Conservation (phyloP, 2,329 filamentous ascomycete genomes). For the Exutisphaerella laricina region DNA sequence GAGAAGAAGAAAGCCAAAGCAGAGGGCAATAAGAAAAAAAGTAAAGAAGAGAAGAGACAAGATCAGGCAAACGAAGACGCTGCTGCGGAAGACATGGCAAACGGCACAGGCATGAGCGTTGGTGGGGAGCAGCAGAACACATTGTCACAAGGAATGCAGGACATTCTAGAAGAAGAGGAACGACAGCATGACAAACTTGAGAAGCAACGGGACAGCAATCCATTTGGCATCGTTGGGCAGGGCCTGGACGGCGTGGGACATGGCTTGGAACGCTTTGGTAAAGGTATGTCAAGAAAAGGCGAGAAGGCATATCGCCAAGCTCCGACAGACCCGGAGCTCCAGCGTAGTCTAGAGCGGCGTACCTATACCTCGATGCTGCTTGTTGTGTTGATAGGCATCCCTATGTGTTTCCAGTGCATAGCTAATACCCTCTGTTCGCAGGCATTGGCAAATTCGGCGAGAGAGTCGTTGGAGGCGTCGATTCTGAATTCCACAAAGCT, state of each 20-base stretch:
- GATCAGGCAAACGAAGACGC: constrained; percentile 25
- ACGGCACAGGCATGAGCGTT: constrained; percentile 29
- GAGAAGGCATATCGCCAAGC: too few relatives aligned
- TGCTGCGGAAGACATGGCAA: constrained; percentile 29
- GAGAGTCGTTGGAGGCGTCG: constrained; percentile 37
- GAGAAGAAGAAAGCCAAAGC: constrained; percentile 50
- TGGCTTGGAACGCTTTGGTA: constrained; percentile 23
- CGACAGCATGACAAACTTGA: constrained; percentile 16
- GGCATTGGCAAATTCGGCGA: constrained; percentile 36
- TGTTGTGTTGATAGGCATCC: too few relatives aligned
- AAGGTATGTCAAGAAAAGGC: too few relatives aligned
- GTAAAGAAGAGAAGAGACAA: constrained; percentile 46
- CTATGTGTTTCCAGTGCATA: too few relatives aligned
- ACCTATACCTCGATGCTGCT: too few relatives aligned
- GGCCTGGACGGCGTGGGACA: constrained; percentile 22
- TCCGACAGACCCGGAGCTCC: too few relatives aligned
- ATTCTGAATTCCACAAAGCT: constrained; percentile 27
- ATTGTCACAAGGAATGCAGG: constrained; percentile 27
- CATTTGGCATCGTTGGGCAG: constrained; percentile 17
- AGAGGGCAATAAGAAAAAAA: constrained; percentile 47
- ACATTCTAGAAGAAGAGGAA: constrained; percentile 27
- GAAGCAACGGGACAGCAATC: constrained; percentile 13
- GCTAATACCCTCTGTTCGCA: too few relatives aligned
- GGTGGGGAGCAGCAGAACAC: constrained; percentile 27
- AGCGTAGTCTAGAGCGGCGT: too few relatives aligned